A percentile compares a stretch with the other conserved stretches of the same genome.
These are phyloP conservation scores for Penicillium canariense DNA, from an alignment of 495 filamentous ascomycete species.

Conservation along the genomic window DNA sequence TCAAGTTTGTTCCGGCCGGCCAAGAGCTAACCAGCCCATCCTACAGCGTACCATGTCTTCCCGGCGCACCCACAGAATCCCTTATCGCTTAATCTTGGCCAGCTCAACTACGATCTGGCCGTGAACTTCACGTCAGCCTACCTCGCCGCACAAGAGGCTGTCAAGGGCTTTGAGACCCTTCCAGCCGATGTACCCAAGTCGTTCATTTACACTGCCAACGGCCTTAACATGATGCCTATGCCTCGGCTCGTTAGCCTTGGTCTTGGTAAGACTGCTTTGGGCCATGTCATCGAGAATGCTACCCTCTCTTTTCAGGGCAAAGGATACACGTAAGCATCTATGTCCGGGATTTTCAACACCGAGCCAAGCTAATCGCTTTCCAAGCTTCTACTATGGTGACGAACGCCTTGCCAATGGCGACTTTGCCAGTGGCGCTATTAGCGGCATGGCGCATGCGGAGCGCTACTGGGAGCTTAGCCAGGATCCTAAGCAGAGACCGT, in stretches of 20 bases:
- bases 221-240: slow-evolving; percentile 34
- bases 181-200: slow-evolving; percentile 33
- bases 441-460: too few species aligned
- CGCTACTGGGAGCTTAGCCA: too few species aligned
- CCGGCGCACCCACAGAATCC: slow-evolving; percentile 26
- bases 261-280: slow-evolving; percentile 45
- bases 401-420: too few species aligned
- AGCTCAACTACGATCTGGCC: slow-evolving; percentile 32
- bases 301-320: too few species aligned
- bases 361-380: too few species aligned
- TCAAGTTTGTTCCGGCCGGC: too few species aligned
- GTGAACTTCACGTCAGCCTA: slow-evolving; percentile 31
- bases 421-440: too few species aligned
- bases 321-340: too few species aligned
- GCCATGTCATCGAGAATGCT: slow-evolving; percentile 43
- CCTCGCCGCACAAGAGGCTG: slow-evolving; percentile 45
- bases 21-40: neutral
- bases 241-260: slow-evolving; percentile 34
- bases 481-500: too few species aligned
- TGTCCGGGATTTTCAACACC: too few species aligned
- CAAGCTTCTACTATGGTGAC: too few species aligned
- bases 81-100: slow-evolving; percentile 27
- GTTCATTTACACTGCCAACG: slow-evolving; percentile 52
- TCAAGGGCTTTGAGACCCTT: slow-evolving; percentile 37
- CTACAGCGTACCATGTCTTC: neutral